Evolutionary conservation across 768 basidiomycete species (phyloP), one percentile per base, ranked within the genome.

Genomic region (Terana coerulea): DNA sequence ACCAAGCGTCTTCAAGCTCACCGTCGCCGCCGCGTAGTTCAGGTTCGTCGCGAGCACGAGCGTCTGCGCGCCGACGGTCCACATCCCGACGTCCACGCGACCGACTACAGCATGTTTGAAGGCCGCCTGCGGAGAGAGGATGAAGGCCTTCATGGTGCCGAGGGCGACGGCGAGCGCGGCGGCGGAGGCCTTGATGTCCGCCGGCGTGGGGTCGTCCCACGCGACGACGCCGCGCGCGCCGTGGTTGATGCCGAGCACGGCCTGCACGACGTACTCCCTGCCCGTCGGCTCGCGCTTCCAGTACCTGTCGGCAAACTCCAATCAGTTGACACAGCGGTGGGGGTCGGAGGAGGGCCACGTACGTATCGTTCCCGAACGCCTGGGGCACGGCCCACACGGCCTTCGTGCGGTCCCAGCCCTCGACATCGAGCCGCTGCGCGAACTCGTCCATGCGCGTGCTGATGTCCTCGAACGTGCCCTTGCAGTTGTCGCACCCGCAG

Each of bases 331-430:
- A 12, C 31, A 17, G 21, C n/a, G n/a, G 49, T 25, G 35, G 25
- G 45, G n/a, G n/a, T n/a, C 19, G 21, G 40, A 2, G 34, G 47
- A 5, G 25, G 12, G 49, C 4, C 3, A 66, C 66, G 56, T 14
- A 73, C 70, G 66, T 56, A 5, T 59, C 61, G 50, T 75, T 76
- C 24, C 86, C 86, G 61, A 91, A 91, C 0, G 77, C 88, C 65
- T 91, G 89, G 0, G 88, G 86, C 1, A 91, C 88, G 1, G 83
- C 81, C 90, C 88, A 91, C 0, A 89, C 75, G 1, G 84, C 77
- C 62, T 86, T 83, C 5, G 75, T 79, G 10, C 79, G 70, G 56
- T 83, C 81, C 81, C 86, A 86, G 1, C 84, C 86, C 55, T 84
- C 77, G 42, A 78, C 72, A 53, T 79, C 76, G 14, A 84, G 59